Conservation (phyloP, 306 rosid species). For the Corylus americana region DNA sequence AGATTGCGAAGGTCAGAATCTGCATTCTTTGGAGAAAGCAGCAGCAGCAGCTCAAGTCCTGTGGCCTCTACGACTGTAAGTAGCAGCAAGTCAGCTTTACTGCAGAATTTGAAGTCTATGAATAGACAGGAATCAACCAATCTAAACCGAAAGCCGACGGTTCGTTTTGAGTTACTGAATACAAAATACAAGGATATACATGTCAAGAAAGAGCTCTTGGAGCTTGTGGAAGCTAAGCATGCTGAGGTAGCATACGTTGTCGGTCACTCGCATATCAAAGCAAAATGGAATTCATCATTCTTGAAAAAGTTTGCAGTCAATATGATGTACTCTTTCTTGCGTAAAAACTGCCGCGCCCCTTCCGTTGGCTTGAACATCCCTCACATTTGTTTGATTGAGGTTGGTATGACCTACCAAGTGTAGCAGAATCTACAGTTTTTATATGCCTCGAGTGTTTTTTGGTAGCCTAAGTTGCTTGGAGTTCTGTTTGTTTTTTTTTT, state of each 20-base stretch:
- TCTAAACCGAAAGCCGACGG: conserved; percentile 47
- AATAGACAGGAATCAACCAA: conserved; percentile 77
- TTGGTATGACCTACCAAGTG: conserved; percentile 80
- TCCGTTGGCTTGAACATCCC: conserved; percentile 82
- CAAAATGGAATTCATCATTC: conserved; percentile 69
- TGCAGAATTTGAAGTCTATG: conserved; percentile 67
- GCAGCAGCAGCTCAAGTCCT: conserved; percentile 42
- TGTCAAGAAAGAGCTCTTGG: conserved; percentile 77
- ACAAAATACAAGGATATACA: conserved; percentile 61
- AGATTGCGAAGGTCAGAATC: conserved; percentile 61
- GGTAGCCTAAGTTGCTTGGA: conserved; percentile 23
- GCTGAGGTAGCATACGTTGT: conserved; percentile 81
- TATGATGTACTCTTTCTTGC: conserved; percentile 73
- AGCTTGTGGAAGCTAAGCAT: conserved; percentile 81
- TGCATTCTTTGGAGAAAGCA: conserved; percentile 41
- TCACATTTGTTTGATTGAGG: conserved; percentile 80
- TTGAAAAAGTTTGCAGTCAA: conserved; percentile 62
- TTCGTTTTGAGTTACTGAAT: conserved; percentile 51
- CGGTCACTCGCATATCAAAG: conserved; percentile 74
- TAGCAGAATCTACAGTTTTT: conserved; percentile 30
- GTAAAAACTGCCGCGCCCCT: conserved; percentile 83
- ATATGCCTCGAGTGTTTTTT: conserved; percentile 21
- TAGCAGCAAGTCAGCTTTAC: conserved; percentile 58
- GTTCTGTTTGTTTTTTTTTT: not conserved
- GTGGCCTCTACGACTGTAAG: conserved; percentile 49